Base-by-base conservation (phyloP, 768 basidiomycete species). In the Panellus pusillus region DNA sequence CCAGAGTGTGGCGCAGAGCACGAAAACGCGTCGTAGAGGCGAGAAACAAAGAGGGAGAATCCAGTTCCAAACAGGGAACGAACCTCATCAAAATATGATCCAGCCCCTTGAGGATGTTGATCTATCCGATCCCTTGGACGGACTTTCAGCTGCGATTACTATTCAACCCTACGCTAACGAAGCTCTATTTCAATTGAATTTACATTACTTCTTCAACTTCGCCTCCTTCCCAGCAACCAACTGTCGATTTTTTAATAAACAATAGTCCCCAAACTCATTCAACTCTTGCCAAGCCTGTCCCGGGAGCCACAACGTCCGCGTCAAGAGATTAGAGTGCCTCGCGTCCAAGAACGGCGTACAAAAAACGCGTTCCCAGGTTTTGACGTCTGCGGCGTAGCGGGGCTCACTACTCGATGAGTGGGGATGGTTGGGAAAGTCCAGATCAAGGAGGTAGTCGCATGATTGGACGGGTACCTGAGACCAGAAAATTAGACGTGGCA, bases 401-500 rank as follows among this genome's bases (percentile, higher is more conserved):
- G 91, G 93, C 65, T 97, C 94, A 42, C 81, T 70, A 5, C 60
- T 29, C 13, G 84, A 81, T 35, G 65, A 67, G 11, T 70, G 65
- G 2, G 88, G 81, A 58, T 89, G 83, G 1, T 72, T 69, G 0
- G 94, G 93, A 66, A 91, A 92, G 71, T 94, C 89, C 39, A 92
- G 80, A 68, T 98, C 93, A 58, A 99, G 76, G 54, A 99, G 75
- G 70, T 96, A 98, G 68, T 92, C 89, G 67, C 97, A 99, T 37
- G 80, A 74, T 18, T 80, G 72, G 18, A 84, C 71, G 20, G 86
- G 75, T 29, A 91, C 86, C 96, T 89, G 50, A 35, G 14, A 40
- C 39, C 13, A 31, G 28, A 52, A 45, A 55, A 54, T 32, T 35
- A 50, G 41, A 38, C 47, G 47, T 50, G 44, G 55, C 45, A 24